Evolutionary conservation across 2,329 filamentous ascomycete species (phyloP).

Genomic region (Pseudocercospora macadamiae): DNA sequence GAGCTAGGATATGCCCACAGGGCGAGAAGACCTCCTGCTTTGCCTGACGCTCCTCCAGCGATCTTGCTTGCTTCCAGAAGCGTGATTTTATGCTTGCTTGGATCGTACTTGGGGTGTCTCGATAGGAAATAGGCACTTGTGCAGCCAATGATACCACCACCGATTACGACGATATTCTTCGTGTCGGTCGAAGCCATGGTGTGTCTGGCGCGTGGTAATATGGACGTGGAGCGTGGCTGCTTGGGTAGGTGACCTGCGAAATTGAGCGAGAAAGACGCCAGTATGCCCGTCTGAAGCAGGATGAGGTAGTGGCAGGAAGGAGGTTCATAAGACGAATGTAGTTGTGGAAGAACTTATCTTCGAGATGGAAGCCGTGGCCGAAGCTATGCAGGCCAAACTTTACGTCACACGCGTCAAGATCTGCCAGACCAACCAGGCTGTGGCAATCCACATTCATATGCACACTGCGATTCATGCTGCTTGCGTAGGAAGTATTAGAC

Average conservation of each 20-base stretch:
- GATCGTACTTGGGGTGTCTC: slow-evolving; percentile 79
- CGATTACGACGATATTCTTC: slow-evolving; percentile 48
- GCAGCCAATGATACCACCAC: slow-evolving; percentile 89
- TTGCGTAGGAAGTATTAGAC: no score
- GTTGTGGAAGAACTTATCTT: slow-evolving; percentile 3
- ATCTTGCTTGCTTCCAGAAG: slow-evolving; percentile 84
- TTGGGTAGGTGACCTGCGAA: background rate
- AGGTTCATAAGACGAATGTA: background rate
- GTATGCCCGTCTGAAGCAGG: background rate
- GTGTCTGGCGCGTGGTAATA: background rate
- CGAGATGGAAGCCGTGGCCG: background rate
- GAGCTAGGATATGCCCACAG: slow-evolving; percentile 87
- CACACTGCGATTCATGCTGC: background rate
- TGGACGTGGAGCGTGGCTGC: background rate
- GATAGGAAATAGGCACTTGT: slow-evolving; percentile 91
- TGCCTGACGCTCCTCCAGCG: slow-evolving; percentile 90
- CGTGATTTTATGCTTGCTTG: slow-evolving; percentile 74
- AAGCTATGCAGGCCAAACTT: background rate
- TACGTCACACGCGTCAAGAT: slow-evolving; percentile 20
- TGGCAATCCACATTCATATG: background rate
- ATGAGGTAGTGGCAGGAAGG: background rate
- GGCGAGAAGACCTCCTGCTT: slow-evolving; percentile 87
- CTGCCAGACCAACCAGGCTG: slow-evolving; percentile 6
- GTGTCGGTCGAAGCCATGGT: slow-evolving; percentile 34
- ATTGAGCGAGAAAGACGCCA: background rate